Evolutionary conservation across 148 eudicot species (phyloP).

Genomic region (Rhododendron simsii): DNA sequence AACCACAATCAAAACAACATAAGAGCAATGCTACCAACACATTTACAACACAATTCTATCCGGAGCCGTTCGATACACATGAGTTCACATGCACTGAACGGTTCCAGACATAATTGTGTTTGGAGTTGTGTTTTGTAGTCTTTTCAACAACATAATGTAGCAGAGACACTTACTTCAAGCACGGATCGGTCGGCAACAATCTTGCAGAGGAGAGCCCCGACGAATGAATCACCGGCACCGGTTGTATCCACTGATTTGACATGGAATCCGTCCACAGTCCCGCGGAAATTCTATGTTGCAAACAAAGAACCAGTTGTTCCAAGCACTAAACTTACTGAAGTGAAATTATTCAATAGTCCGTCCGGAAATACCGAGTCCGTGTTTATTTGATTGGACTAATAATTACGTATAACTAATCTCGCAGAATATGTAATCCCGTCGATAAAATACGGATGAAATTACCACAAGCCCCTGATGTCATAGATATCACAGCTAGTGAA

Average conservation of each 20-base stretch:
- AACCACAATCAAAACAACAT: not conserved
- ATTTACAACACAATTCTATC: too few species aligned
- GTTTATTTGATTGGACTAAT: not conserved
- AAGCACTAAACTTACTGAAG: not conserved
- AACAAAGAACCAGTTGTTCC: not conserved
- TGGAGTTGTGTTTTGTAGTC: too few species aligned
- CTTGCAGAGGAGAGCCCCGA: conserved; percentile 69
- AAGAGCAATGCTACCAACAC: not conserved
- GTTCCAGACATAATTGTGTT: too few species aligned
- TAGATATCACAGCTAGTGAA: not conserved
- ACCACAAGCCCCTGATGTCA: not conserved
- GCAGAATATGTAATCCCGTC: not conserved
- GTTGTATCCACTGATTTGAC: conserved; percentile 77
- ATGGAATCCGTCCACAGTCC: conserved; percentile 43
- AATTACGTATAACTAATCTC: not conserved
- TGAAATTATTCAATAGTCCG: too few species aligned
- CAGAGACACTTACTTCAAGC: conserved; percentile 36
- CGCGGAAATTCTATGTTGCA: not conserved
- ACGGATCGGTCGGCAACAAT: conserved; percentile 61
- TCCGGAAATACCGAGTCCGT: not conserved
- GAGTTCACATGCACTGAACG: too few species aligned
- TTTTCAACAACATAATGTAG: not conserved
- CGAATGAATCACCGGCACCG: conserved; percentile 88
- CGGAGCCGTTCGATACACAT: too few species aligned
- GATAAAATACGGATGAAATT: not conserved